phyloP scores from a whole-genome alignment of 2,329 filamentous ascomycete genomes.

The Fusarium transvaalense region DNA sequence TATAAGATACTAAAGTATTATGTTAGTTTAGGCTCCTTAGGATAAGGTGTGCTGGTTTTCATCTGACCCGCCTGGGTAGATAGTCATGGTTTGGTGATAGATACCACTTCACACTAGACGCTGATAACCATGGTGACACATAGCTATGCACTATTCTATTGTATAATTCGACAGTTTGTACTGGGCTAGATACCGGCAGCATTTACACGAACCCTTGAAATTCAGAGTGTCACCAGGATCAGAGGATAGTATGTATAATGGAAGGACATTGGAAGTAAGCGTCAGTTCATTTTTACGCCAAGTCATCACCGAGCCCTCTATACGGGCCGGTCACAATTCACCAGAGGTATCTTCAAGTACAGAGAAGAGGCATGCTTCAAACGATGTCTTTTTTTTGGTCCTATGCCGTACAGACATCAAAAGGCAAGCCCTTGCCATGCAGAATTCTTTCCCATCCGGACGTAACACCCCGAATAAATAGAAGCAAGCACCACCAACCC shows the following conservation, averaged over 20 bases:
- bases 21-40: too few species aligned
- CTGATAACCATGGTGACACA: neutral
- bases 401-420: constrained; percentile 58
- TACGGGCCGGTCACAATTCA: constrained; percentile 34
- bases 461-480: constrained; percentile 59
- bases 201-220: neutral
- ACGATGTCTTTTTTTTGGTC: constrained; percentile 54
- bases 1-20: too few species aligned
- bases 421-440: constrained; percentile 60
- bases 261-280: constrained; percentile 2
- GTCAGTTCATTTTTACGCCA: constrained; percentile 25
- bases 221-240: neutral
- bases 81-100: neutral
- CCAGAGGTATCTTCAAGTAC: constrained; percentile 42
- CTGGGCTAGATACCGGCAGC: too few species aligned
- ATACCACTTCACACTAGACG: neutral
- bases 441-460: constrained; percentile 60
- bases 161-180: too few species aligned
- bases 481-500: constrained; percentile 53
- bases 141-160: neutral
- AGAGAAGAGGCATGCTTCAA: constrained; percentile 43
- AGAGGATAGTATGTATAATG: neutral
- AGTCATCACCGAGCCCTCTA: constrained; percentile 8
- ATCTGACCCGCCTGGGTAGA: too few species aligned
- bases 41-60: too few species aligned